phyloP scores from a whole-genome alignment of 352 stramenopile species.

The Globisporangium carolinianum region DNA sequence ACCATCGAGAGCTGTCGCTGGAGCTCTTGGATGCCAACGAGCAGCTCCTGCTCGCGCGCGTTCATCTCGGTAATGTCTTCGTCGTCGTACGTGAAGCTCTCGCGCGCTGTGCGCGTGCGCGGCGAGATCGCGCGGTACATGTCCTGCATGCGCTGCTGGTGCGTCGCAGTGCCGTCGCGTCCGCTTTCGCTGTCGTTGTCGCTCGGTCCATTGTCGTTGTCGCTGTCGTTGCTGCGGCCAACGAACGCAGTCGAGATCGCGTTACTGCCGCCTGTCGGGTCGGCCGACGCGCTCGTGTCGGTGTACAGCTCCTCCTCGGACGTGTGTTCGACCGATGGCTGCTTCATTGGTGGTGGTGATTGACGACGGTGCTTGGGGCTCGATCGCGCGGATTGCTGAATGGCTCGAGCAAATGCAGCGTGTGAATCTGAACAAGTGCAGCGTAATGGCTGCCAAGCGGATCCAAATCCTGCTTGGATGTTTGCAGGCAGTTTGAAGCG shows the following conservation, averaged over 20 bases:
- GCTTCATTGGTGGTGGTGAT: constrained; percentile 1
- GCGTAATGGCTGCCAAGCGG: neutral
- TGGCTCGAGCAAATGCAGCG: neutral
- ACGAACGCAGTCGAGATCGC: constrained; percentile 4
- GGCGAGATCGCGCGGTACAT: constrained; percentile 22
- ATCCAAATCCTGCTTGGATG: no score
- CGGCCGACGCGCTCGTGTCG: constrained; percentile 3
- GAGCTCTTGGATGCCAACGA: constrained; percentile 89
- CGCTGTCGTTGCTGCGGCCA: constrained; percentile 1
- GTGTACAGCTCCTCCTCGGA: constrained; percentile 9
- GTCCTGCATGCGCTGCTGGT: constrained; percentile 20
- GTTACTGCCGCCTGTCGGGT: constrained; percentile 3
- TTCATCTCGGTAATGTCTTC: constrained; percentile 73
- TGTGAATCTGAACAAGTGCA: neutral
- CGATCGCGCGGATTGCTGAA: neutral
- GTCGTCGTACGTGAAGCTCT: constrained; percentile 38
- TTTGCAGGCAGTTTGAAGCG: no score
- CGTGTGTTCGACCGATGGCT: neutral
- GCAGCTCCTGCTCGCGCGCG: constrained; percentile 77
- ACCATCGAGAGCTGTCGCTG: constrained; percentile 86
- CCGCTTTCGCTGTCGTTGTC: constrained; percentile 10
- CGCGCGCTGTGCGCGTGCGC: constrained; percentile 11
- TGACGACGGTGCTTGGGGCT: neutral
- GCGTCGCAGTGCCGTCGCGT: neutral
- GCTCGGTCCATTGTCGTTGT: constrained; percentile 1